Evolutionary conservation across 495 filamentous ascomycete genomes (phyloP).

Genomic region (Penicillium lagena): DNA sequence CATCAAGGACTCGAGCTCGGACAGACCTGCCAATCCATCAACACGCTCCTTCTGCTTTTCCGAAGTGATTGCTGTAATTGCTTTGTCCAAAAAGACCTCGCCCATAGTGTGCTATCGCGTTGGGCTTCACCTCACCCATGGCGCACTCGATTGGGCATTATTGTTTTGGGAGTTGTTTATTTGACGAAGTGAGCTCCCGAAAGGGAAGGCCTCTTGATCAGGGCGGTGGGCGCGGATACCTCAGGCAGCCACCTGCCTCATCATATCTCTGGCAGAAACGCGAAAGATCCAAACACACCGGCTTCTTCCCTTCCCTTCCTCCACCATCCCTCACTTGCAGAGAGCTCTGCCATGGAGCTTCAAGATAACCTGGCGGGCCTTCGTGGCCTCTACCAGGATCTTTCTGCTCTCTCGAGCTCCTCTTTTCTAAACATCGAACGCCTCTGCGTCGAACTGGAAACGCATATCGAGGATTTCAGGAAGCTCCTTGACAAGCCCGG

Average conservation of each 20-base stretch:
- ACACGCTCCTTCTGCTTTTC: conserved; percentile 48
- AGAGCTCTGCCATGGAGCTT: conserved; percentile 35
- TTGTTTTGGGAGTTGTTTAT: conserved; percentile 1
- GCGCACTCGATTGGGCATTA: neutral
- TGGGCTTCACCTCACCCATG: too few species aligned
- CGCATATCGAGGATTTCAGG: conserved; percentile 64
- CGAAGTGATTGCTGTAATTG: conserved; percentile 38
- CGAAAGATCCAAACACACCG: conserved; percentile 11
- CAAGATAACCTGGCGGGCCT: conserved; percentile 59
- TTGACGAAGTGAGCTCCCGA: conserved; percentile 4
- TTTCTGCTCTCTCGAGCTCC: conserved; percentile 58
- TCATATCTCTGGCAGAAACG: conserved; percentile 26
- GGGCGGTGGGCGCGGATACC: too few species aligned
- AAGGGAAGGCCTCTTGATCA: too few species aligned
- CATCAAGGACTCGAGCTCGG: neutral
- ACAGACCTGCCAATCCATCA: conserved; percentile 46
- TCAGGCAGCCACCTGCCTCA: too few species aligned
- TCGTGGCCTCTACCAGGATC: conserved; percentile 71
- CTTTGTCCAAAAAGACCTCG: conserved; percentile 33
- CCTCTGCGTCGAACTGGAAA: conserved; percentile 60
- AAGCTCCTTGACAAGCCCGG: conserved; percentile 68
- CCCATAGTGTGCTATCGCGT: conserved; percentile 13
- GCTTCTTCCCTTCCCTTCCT: conserved; percentile 12
- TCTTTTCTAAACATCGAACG: conserved; percentile 56
- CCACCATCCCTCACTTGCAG: conserved; percentile 10